These are phyloP conservation scores for Trichoderma koningii DNA, from an alignment of 2,329 filamentous ascomycete genomes.

Conservation along the genomic window DNA sequence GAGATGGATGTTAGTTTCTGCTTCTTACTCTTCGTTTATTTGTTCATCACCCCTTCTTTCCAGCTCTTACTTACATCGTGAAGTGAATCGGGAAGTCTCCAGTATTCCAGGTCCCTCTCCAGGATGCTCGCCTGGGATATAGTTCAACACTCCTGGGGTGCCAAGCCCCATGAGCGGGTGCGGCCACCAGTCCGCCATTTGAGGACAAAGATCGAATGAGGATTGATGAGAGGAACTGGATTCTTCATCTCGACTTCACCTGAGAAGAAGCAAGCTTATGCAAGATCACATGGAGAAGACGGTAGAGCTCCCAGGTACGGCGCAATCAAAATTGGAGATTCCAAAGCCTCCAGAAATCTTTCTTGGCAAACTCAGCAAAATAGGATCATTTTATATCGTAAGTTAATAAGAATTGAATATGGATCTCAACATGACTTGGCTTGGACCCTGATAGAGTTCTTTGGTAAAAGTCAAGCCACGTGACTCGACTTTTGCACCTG, in stretches of 20 bases:
- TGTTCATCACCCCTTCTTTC: no score
- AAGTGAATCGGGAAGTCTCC: conserved; percentile 38
- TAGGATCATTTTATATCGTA: not conserved
- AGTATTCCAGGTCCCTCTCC: conserved; percentile 35
- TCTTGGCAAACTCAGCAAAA: no score
- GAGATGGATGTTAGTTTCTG: not conserved
- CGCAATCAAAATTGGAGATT: not conserved
- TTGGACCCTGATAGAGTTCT: conserved; percentile 4
- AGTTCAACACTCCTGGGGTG: conserved; percentile 40
- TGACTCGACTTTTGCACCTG: conserved; percentile 24
- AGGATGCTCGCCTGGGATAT: conserved; percentile 35
- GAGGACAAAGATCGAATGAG: conserved; percentile 38
- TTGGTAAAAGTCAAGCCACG: conserved; percentile 27
- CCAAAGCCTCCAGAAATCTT: no score
- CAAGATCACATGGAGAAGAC: not conserved
- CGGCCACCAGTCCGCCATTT: conserved; percentile 44
- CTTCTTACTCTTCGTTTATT: not conserved
- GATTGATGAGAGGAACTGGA: conserved; percentile 33
- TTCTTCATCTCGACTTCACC: conserved; percentile 40
- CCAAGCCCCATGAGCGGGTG: conserved; percentile 40
- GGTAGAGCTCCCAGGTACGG: not conserved
- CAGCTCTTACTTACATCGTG: conserved; percentile 28
- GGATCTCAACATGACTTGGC: not conserved
- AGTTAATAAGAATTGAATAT: not conserved
- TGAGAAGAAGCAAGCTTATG: not conserved